These are phyloP conservation scores for Aphanomyces astaci DNA, from an alignment of 352 stramenopile genomes.

Conservation along the genomic window DNA sequence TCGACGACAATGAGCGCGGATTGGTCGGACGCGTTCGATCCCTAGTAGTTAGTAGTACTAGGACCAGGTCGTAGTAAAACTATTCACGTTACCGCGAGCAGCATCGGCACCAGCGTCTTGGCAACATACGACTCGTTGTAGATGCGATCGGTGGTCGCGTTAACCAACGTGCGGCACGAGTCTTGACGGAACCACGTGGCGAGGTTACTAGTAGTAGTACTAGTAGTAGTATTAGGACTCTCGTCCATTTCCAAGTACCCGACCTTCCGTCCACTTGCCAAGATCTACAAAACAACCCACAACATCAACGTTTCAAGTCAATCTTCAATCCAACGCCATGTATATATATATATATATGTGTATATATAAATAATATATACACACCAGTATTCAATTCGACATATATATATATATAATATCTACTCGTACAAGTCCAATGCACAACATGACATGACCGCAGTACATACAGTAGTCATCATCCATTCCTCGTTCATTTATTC, in stretches of 20 bases:
- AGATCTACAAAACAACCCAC: background rate
- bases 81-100: background rate
- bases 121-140: background rate
- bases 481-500: too few relatives aligned
- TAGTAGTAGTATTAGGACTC: too few relatives aligned
- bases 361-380: too few relatives aligned
- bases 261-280: background rate
- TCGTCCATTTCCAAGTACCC: background rate
- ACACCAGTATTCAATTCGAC: too few relatives aligned
- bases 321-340: too few relatives aligned
- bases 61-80: background rate
- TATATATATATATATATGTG: too few relatives aligned
- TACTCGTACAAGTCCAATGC: too few relatives aligned
- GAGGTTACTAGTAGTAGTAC: background rate
- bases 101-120: slow-evolving; percentile 2
- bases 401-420: too few relatives aligned
- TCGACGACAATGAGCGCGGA: slow-evolving; percentile 2
- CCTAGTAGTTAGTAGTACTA: background rate
- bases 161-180: background rate
- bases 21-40: background rate
- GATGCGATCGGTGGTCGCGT: slow-evolving; percentile 17
- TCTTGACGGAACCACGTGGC: background rate
- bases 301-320: background rate
- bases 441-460: too few relatives aligned
- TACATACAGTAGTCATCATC: too few relatives aligned